These are phyloP conservation scores for Malus sieversii DNA, from an alignment of 306 rosid species.

Conservation along the genomic window DNA sequence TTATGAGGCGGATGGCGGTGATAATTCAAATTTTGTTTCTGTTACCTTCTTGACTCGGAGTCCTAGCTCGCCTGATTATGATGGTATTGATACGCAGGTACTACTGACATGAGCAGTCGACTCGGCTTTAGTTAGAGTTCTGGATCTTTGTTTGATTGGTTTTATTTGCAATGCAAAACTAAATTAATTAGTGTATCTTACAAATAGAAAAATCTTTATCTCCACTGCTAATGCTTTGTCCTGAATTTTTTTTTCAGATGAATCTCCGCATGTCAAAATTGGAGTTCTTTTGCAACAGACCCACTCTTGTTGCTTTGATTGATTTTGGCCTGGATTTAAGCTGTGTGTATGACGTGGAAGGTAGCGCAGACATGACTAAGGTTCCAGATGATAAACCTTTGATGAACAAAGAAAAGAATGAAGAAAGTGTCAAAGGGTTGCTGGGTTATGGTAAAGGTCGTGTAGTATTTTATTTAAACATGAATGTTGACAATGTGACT, in stretches of 20 bases:
- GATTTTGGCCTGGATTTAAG: constrained; percentile 74
- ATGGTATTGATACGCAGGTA: constrained; percentile 96
- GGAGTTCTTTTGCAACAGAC: constrained; percentile 89
- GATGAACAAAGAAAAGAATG: constrained; percentile 51
- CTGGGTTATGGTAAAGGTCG: constrained; percentile 89
- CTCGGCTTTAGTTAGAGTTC: constrained; percentile 6
- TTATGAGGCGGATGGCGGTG: constrained; percentile 70
- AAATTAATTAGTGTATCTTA: neutral
- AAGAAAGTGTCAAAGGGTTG: constrained; percentile 73
- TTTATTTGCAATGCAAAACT: neutral
- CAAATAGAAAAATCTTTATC: neutral
- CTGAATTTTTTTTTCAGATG: constrained; percentile 51
- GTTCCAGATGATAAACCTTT: constrained; percentile 35
- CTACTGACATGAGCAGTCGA: constrained; percentile 4
- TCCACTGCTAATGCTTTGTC: constrained; percentile 19
- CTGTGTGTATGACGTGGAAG: constrained; percentile 32
- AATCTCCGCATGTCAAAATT: constrained; percentile 78
- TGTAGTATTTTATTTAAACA: constrained; percentile 63
- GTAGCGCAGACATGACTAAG: constrained; percentile 18
- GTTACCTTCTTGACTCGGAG: constrained; percentile 59
- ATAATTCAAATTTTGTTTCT: constrained; percentile 64
- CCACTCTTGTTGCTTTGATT: constrained; percentile 83
- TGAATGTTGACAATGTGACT: constrained; percentile 86
- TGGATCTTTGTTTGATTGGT: neutral
- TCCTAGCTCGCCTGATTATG: constrained; percentile 66